These are phyloP conservation scores for Posidonia oceanica DNA, from an alignment of 116 monocot species.

Conservation along the genomic window DNA sequence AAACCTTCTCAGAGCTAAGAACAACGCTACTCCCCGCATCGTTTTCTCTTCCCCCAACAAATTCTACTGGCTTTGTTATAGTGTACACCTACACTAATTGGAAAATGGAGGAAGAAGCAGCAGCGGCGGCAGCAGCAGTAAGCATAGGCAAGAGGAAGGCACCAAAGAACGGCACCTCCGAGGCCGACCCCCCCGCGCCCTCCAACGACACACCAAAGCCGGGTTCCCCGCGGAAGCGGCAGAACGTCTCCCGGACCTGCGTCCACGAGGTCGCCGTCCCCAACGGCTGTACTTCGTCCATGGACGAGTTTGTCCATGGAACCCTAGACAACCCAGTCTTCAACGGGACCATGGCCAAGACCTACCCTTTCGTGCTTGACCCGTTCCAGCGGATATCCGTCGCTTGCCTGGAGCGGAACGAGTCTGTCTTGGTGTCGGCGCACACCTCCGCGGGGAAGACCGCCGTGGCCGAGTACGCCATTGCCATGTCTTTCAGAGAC, in stretches of 20 bases:
- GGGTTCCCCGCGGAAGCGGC: too few relatives aligned
- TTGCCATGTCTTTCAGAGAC: slow-evolving; percentile 90
- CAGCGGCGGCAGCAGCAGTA: too few relatives aligned
- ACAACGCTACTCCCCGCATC: too few relatives aligned
- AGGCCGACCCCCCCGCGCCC: too few relatives aligned
- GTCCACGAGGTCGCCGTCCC: slow-evolving; percentile 95
- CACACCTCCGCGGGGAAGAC: slow-evolving; percentile 96
- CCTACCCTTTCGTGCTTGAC: slow-evolving; percentile 73
- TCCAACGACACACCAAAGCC: too few relatives aligned
- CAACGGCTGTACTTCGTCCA: slow-evolving; percentile 35
- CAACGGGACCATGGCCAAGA: slow-evolving; percentile 70
- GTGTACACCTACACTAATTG: too few relatives aligned
- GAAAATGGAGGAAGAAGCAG: too few relatives aligned
- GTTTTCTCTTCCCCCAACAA: too few relatives aligned
- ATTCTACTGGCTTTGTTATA: too few relatives aligned
- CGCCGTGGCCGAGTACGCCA: slow-evolving; percentile 83
- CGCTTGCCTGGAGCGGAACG: slow-evolving; percentile 82
- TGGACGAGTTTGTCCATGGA: slow-evolving; percentile 46
- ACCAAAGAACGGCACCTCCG: too few relatives aligned
- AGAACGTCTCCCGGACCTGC: slow-evolving; percentile 50
- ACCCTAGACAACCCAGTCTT: slow-evolving; percentile 60
- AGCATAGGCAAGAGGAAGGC: too few relatives aligned
- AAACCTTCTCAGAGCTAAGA: too few relatives aligned
- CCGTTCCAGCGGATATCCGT: slow-evolving; percentile 80
- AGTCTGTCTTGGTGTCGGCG: slow-evolving; percentile 87